A percentile compares a stretch with the other conserved stretches of the same genome.
These are phyloP conservation scores for Chaetomium olivaceum DNA, from an alignment of 2,329 filamentous ascomycete genomes.

Conservation along the genomic window DNA sequence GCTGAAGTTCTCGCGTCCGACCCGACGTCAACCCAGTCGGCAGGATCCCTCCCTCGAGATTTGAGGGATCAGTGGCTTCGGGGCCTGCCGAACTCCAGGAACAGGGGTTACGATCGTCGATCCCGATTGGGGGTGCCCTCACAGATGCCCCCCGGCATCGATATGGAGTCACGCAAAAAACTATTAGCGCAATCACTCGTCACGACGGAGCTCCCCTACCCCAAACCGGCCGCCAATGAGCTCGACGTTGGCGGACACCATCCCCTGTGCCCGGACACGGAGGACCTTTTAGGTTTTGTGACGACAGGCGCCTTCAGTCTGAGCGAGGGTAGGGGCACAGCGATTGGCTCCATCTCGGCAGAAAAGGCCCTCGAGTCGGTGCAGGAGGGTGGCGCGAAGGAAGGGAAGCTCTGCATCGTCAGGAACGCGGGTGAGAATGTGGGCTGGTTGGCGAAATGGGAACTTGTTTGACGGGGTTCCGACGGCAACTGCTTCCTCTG, in stretches of 20 bases:
- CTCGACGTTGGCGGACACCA: conserved; percentile 55
- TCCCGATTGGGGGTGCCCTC: conserved; percentile 30
- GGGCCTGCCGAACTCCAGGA: conserved; percentile 31
- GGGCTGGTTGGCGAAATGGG: conserved; percentile 79
- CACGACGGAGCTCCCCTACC: conserved; percentile 41
- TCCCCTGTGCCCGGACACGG: conserved; percentile 68
- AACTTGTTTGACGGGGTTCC: conserved; percentile 46
- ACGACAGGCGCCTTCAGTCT: conserved; percentile 85
- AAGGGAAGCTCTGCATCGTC: conserved; percentile 70
- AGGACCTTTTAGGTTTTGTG: conserved; percentile 85
- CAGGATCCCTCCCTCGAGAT: conserved; percentile 43
- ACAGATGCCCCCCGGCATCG: conserved; percentile 33
- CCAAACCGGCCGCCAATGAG: conserved; percentile 41
- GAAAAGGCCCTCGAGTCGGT: conserved; percentile 54
- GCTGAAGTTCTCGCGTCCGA: conserved; percentile 52
- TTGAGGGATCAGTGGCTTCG: conserved; percentile 71
- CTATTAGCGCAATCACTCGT: conserved; percentile 50
- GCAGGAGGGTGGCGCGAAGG: conserved; percentile 37
- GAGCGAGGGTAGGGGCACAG: conserved; percentile 71
- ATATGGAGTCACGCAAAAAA: conserved; percentile 31
- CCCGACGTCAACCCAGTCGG: conserved; percentile 28
- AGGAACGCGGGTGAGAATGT: conserved; percentile 76
- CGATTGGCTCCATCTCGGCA: conserved; percentile 69
- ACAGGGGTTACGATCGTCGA: conserved; percentile 29
- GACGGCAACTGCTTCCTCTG: not conserved